Base-by-base conservation (phyloP, 192 early-diverging fungal genomes). In the Phlyctochytrium bullatum region DNA sequence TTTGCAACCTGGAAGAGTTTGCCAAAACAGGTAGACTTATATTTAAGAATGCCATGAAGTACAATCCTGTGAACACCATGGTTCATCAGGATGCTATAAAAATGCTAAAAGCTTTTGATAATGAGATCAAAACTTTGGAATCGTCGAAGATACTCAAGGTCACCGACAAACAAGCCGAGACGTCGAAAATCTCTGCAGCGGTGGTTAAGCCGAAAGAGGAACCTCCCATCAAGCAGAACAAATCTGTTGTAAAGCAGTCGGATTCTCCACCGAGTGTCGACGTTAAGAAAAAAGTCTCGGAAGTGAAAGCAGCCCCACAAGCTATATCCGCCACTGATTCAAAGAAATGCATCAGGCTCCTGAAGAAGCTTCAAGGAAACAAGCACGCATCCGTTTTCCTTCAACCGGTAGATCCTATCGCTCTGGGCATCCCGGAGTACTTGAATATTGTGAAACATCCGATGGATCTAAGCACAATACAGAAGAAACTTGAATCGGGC, bases 401-500 rank as follows among this genome's bases (percentile, higher is more conserved):
- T 51, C 79, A 84, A 59, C 93, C 95, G 3, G 94, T 97, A 28
- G 94, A 97, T 67, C 86, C 83, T 25, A 84, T 90, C 17, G 83
- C 82, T 1, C 79, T 95, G 67, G 86, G 86, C 60, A 91, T 96
- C 52, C 94, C 93, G 24, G 83, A 88, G 65, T 97, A 97, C 78
- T 87, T 88, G 30, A 79, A 74, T 2, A 80, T 96, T 16, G 82
- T 93, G 73, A 92, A 91, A 59, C 70, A 87, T 36, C 92, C 92
- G 17, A 93, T 95, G 91, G 91, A 91, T 69, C 82, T 95, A 34
- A 76, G 80, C 32, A 92, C 88, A 0, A 80, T 95, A 6, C 56
- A 74, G 2, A 62, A 72, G 12, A 88, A 86, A 64, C 47, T 92
- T 17, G 64, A 73, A 12, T 61, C 50, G 1, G 74, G 73, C 24